A percentile compares a stretch with the other conserved stretches of the same genome.
These are phyloP conservation scores for Mucor ambiguus DNA, from an alignment of 371 early-diverging fungal genomes.

Conservation along the genomic window DNA sequence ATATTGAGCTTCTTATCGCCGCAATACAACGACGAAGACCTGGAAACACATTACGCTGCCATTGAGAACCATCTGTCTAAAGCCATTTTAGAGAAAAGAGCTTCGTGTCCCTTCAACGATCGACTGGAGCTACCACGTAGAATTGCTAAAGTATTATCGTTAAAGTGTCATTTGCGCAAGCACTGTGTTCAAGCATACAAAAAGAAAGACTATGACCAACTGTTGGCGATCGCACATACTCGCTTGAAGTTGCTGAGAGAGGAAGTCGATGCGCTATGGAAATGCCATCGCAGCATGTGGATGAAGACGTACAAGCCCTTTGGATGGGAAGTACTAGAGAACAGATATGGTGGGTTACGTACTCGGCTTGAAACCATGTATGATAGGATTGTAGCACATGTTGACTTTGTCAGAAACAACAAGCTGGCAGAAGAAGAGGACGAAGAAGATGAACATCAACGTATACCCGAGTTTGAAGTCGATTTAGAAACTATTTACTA, in stretches of 20 bases:
- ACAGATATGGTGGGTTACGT: constrained; percentile 80
- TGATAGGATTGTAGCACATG: constrained; percentile 69
- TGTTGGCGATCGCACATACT: constrained; percentile 49
- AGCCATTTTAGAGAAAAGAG: constrained; percentile 43
- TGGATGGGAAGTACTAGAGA: constrained; percentile 85
- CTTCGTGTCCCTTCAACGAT: constrained; percentile 66
- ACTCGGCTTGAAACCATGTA: constrained; percentile 77
- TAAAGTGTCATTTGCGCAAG: constrained; percentile 73
- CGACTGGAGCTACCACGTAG: constrained; percentile 71
- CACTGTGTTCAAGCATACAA: constrained; percentile 68
- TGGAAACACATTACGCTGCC: constrained; percentile 66
- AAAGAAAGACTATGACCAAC: constrained; percentile 47
- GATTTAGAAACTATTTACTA: constrained; percentile 62
- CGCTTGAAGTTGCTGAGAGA: constrained; percentile 59
- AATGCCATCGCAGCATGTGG: constrained; percentile 81
- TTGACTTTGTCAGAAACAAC: constrained; percentile 37
- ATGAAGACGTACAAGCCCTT: constrained; percentile 78
- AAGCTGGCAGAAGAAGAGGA: constrained; percentile 10
- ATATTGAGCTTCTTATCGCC: constrained; percentile 75
- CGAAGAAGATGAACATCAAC: constrained; percentile 41
- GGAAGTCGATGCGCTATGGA: constrained; percentile 75
- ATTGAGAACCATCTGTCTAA: constrained; percentile 52
- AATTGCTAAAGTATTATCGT: constrained; percentile 65
- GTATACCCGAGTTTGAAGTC: constrained; percentile 71
- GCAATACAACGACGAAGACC: constrained; percentile 68